A percentile compares a stretch with the other conserved stretches of the same genome.
Conservation (phyloP, 148 eudicot genomes). For the Beta vulgaris region DNA sequence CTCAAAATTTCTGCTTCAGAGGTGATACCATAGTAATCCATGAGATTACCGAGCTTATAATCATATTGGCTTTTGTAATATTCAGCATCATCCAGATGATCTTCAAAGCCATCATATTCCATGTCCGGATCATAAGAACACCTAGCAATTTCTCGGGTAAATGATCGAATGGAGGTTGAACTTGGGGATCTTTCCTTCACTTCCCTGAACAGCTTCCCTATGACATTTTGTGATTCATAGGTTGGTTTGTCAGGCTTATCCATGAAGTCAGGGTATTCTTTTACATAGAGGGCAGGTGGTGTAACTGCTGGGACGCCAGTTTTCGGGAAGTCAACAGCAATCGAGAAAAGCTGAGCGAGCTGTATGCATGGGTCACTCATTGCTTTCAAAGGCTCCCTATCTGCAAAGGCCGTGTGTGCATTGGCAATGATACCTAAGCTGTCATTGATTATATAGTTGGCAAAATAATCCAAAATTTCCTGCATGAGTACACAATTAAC, state of each 20-base stretch:
- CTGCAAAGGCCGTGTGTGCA: constrained; percentile 77
- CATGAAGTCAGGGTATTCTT: constrained; percentile 64
- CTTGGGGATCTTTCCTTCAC: constrained; percentile 39
- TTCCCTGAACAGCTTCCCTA: constrained; percentile 44
- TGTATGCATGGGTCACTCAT: constrained; percentile 53
- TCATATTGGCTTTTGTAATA: constrained; percentile 41
- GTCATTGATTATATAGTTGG: constrained; percentile 67
- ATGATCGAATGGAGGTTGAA: constrained; percentile 15
- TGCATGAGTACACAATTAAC: constrained; percentile 20
- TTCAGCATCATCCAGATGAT: constrained; percentile 35
- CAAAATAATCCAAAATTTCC: constrained; percentile 74
- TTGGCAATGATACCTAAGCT: constrained; percentile 76
- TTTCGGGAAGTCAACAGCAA: constrained; percentile 84
- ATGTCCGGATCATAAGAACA: constrained; percentile 35
- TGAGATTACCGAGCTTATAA: constrained; percentile 41
- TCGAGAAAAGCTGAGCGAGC: constrained; percentile 61
- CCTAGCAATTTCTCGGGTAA: constrained; percentile 34
- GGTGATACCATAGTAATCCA: constrained; percentile 47
- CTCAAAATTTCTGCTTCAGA: constrained; percentile 48
- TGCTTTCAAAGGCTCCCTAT: constrained; percentile 44
- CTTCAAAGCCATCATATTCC: constrained; percentile 43
- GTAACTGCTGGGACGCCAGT: constrained; percentile 74
- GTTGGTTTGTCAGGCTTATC: constrained; percentile 48
- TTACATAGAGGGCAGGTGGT: constrained; percentile 39
- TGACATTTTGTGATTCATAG: constrained; percentile 36